Evolutionary conservation across 371 early-diverging fungal genomes (phyloP).

Genomic region (Rhizomucor miehei): DNA sequence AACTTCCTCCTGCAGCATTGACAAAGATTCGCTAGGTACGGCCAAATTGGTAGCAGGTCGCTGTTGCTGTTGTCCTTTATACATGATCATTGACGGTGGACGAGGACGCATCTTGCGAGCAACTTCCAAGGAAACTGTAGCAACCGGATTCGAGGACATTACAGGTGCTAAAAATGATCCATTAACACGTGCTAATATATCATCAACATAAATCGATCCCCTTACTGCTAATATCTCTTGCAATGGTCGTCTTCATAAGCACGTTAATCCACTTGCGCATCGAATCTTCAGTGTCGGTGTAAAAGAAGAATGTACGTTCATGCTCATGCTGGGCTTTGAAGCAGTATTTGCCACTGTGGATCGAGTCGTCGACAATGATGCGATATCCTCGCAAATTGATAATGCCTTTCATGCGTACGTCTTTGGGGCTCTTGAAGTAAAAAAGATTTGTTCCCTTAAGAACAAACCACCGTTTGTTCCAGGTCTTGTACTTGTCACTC

Average conservation of each 20-base stretch:
- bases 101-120: slow-evolving; percentile 65
- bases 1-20: slow-evolving; percentile 28
- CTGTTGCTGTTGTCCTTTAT: slow-evolving; percentile 25
- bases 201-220: not conserved
- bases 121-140: slow-evolving; percentile 59
- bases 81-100: slow-evolving; percentile 60
- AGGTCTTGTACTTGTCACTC: slow-evolving; percentile 62
- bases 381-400: slow-evolving; percentile 59
- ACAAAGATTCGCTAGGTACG: slow-evolving; percentile 7
- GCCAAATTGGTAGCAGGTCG: not conserved
- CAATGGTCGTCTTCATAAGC: slow-evolving; percentile 73
- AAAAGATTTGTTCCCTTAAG: slow-evolving; percentile 60
- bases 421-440: slow-evolving; percentile 64
- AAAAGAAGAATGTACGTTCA: slow-evolving; percentile 62
- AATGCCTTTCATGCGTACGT: slow-evolving; percentile 55
- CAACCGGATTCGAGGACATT: slow-evolving; percentile 64
- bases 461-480: slow-evolving; percentile 72
- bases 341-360: slow-evolving; percentile 65
- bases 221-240: slow-evolving; percentile 41
- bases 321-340: slow-evolving; percentile 69
- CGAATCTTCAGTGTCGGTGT: slow-evolving; percentile 55
- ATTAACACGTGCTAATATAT: not conserved
- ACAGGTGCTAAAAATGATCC: slow-evolving; percentile 52
- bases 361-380: slow-evolving; percentile 58
- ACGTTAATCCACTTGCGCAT: slow-evolving; percentile 64